These are phyloP conservation scores for Coemansia sp. DNA, from an alignment of 192 early-diverging fungal species.

Conservation along the genomic window DNA sequence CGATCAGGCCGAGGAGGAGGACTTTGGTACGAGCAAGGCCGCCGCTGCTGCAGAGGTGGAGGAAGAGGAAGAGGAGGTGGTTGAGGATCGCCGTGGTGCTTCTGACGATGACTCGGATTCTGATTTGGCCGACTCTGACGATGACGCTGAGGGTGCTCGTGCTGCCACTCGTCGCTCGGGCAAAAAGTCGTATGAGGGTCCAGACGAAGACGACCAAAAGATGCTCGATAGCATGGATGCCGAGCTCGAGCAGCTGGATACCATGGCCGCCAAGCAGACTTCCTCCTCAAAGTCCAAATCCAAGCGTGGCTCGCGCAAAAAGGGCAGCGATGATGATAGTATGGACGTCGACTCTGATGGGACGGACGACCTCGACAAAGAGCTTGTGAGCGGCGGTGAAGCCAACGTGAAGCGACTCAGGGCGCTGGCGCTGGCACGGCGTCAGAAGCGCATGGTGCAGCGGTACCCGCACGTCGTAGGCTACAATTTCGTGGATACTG, in stretches of 20 bases:
- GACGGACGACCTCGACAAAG: slow-evolving; percentile 47
- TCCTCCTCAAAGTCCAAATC: not conserved
- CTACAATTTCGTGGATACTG: slow-evolving; percentile 52
- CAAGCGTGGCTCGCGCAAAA: not conserved
- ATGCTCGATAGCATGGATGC: slow-evolving; percentile 51
- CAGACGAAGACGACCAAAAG: slow-evolving; percentile 85
- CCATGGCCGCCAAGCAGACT: slow-evolving; percentile 13
- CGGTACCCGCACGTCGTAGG: slow-evolving; percentile 67
- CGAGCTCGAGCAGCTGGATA: slow-evolving; percentile 50
- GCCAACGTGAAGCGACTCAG: slow-evolving; percentile 50
- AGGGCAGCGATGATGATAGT: slow-evolving; percentile 22
- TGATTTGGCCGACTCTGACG: slow-evolving; percentile 54
- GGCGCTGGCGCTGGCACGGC: slow-evolving; percentile 20
- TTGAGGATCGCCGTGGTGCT: slow-evolving; percentile 1
- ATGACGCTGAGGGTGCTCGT: slow-evolving; percentile 68
- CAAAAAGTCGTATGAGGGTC: slow-evolving; percentile 76
- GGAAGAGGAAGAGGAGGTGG: slow-evolving; percentile 32
- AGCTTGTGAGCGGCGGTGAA: slow-evolving; percentile 44
- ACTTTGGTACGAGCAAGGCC: slow-evolving; percentile 6
- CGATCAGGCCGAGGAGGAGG: slow-evolving; percentile 10
- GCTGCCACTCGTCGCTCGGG: slow-evolving; percentile 63
- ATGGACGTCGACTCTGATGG: slow-evolving; percentile 23
- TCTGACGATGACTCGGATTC: slow-evolving; percentile 42
- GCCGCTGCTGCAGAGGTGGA: slow-evolving; percentile 23
- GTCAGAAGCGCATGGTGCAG: slow-evolving; percentile 56